Evolutionary conservation across 2,329 filamentous ascomycete species (phyloP).

Genomic region (Mycosphaerella sp.): DNA sequence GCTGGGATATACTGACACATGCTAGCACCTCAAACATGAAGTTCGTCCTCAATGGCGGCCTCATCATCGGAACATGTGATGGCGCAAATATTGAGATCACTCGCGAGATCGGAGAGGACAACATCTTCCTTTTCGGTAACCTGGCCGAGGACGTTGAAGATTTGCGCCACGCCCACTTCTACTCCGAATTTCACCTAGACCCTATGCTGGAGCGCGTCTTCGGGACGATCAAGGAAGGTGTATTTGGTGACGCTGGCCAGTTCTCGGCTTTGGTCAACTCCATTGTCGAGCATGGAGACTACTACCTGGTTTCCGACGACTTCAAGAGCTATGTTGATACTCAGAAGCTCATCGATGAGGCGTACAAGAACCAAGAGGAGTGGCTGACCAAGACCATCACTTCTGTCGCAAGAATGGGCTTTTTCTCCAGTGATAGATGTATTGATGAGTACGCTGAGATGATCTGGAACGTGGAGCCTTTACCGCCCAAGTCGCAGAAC

Average conservation of each 20-base stretch:
- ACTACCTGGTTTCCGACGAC: conserved; percentile 95
- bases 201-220: conserved; percentile 74
- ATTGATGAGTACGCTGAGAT: conserved; percentile 96
- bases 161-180: conserved; percentile 82
- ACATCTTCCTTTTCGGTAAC: conserved; percentile 98
- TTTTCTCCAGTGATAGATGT: conserved; percentile 91
- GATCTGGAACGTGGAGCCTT: conserved; percentile 94
- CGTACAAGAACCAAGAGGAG: conserved; percentile 84
- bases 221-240: conserved; percentile 68
- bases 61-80: conserved; percentile 97
- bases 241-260: conserved; percentile 70
- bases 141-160: conserved; percentile 95
- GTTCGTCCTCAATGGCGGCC: conserved; percentile 92
- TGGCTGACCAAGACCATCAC: conserved; percentile 89
- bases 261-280: conserved; percentile 80
- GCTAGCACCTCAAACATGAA: conserved; percentile 93
- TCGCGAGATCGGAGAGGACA: conserved; percentile 89
- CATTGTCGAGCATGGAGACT: conserved; percentile 89
- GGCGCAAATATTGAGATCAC: conserved; percentile 93
- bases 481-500: conserved; percentile 35
- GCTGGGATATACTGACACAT: not conserved
- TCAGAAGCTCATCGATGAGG: conserved; percentile 82
- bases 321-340: conserved; percentile 94
- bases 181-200: conserved; percentile 73
- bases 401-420: conserved; percentile 84